Evolutionary conservation across 1,284 basidiomycete species (phyloP).

Genomic region (Gymnopus androsaceus): DNA sequence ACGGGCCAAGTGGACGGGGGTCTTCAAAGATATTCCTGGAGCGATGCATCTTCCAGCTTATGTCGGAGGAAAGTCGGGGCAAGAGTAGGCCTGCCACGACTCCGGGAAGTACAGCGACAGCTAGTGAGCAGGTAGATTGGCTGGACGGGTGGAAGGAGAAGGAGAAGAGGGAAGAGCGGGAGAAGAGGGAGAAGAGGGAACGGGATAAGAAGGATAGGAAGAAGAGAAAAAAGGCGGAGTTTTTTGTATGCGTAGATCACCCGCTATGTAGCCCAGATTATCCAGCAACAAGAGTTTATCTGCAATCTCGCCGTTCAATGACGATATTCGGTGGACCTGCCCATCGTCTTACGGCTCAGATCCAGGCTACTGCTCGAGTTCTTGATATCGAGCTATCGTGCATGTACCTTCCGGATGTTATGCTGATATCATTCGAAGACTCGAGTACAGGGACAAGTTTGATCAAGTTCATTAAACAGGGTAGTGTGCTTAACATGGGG

Average conservation of each 20-base stretch:
- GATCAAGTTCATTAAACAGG: constrained; percentile 83
- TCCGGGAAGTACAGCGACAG: constrained; percentile 22
- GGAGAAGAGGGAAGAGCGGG: constrained; percentile 38
- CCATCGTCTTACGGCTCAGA: constrained; percentile 85
- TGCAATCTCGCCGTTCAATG: constrained; percentile 87
- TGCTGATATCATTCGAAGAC: constrained; percentile 85
- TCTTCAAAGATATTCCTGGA: constrained; percentile 31
- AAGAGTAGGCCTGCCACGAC: constrained; percentile 31
- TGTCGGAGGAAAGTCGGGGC: constrained; percentile 20
- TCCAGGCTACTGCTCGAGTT: constrained; percentile 83
- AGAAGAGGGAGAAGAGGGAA: constrained; percentile 29
- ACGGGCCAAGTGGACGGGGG: constrained; percentile 32
- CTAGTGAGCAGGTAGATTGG: constrained; percentile 25
- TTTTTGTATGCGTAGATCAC: constrained; percentile 80
- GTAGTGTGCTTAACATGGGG: constrained; percentile 72
- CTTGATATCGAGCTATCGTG: constrained; percentile 84
- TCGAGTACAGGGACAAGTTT: constrained; percentile 79
- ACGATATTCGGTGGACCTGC: constrained; percentile 97
- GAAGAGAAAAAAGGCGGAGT: constrained; percentile 74
- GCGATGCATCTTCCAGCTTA: neutral
- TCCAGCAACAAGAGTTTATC: constrained; percentile 88
- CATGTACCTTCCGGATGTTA: constrained; percentile 85
- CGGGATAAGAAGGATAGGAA: constrained; percentile 51
- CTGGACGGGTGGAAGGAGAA: neutral
- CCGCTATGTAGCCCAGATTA: constrained; percentile 85